phyloP scores from a whole-genome alignment of 2,329 filamentous ascomycete genomes.

The Epichloe baconii region DNA sequence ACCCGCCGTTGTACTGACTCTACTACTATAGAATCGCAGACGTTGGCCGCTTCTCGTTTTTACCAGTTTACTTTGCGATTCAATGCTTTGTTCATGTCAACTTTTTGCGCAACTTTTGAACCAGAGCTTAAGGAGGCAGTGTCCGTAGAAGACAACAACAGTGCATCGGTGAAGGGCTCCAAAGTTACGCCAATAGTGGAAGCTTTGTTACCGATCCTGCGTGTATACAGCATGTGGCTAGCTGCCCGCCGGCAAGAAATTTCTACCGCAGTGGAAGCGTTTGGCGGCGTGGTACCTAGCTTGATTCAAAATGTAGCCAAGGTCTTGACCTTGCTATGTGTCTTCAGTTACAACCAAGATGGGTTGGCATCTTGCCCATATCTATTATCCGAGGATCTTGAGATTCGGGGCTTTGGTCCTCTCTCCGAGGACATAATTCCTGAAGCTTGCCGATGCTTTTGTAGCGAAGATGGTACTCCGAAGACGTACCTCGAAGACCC shows the following conservation, averaged over 20 bases:
- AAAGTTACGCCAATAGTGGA: conserved; percentile 25
- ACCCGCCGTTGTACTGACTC: not conserved
- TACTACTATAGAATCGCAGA: conserved; percentile 29
- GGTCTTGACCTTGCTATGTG: conserved; percentile 34
- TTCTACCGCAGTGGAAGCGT: conserved; percentile 29
- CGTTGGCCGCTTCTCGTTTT: conserved; percentile 29
- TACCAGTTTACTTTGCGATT: conserved; percentile 59
- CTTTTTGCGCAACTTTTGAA: conserved; percentile 56
- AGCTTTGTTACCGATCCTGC: conserved; percentile 36
- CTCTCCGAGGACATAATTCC: conserved; percentile 26
- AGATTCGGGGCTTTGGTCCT: conserved; percentile 30
- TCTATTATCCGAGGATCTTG: conserved; percentile 37
- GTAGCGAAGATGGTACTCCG: conserved; percentile 18
- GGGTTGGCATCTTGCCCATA: conserved; percentile 30
- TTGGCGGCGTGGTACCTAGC: conserved; percentile 31
- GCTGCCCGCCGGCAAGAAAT: conserved; percentile 33
- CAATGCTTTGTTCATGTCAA: conserved; percentile 65
- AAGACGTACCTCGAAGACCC: conserved; percentile 26
- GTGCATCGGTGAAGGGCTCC: not conserved
- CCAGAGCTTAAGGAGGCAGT: conserved; percentile 43
- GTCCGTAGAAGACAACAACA: conserved; percentile 11
- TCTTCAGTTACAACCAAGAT: conserved; percentile 26
- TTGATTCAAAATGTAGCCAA: conserved; percentile 34
- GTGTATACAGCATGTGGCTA: conserved; percentile 42
- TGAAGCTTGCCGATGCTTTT: conserved; percentile 26